These are phyloP conservation scores for Candida andamanensis DNA, from an alignment of 805 yeast species.

Conservation along the genomic window DNA sequence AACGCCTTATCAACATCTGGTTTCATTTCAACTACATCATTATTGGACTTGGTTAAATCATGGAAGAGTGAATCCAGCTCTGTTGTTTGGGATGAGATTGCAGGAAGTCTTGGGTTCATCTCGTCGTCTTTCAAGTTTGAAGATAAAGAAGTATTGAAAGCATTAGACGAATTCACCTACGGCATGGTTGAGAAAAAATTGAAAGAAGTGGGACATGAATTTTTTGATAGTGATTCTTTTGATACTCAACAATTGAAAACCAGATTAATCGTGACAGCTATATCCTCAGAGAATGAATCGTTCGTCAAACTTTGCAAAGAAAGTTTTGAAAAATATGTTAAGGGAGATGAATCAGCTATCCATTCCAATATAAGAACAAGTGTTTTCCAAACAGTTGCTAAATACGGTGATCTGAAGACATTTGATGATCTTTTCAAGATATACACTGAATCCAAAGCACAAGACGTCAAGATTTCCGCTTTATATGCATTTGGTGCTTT, in stretches of 20 bases:
- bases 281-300: conserved; percentile 41
- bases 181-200: conserved; percentile 54
- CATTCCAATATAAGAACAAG: conserved; percentile 69
- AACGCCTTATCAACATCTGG: conserved; percentile 69
- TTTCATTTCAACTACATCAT: conserved; percentile 54
- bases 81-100: conserved; percentile 65
- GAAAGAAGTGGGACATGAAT: conserved; percentile 59
- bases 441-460: conserved; percentile 54
- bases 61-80: conserved; percentile 59
- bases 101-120: conserved; percentile 43
- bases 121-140: conserved; percentile 55
- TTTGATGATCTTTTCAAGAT: conserved; percentile 59
- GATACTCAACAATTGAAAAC: conserved; percentile 64
- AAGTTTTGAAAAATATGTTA: conserved; percentile 48
- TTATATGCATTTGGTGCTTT: conserved; percentile 66
- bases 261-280: conserved; percentile 57
- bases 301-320: conserved; percentile 32
- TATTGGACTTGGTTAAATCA: conserved; percentile 52
- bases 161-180: conserved; percentile 48
- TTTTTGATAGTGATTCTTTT: conserved; percentile 50
- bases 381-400: conserved; percentile 64
- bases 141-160: conserved; percentile 39
- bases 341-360: conserved; percentile 64
- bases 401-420: conserved; percentile 54
- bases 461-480: conserved; percentile 68